Percentiles rank a stretch among this genome's conserved stretches.
Evolutionary conservation across 2,329 filamentous ascomycete species (phyloP).

Genomic region (Microdochium paspali): DNA sequence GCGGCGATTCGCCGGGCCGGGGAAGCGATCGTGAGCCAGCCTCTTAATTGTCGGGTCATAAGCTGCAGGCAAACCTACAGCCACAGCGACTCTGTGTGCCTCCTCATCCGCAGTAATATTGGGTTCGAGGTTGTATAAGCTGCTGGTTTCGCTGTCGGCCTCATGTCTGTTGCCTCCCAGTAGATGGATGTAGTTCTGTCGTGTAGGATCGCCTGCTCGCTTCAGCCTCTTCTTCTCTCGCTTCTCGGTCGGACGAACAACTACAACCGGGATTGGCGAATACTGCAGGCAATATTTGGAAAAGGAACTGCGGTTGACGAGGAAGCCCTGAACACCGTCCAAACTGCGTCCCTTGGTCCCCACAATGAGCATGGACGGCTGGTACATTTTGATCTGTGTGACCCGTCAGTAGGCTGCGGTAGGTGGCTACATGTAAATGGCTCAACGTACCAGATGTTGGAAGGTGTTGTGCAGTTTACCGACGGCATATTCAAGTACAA

Average conservation of each 20-base stretch:
- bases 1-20: neutral
- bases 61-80: conserved; percentile 49
- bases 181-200: conserved; percentile 71
- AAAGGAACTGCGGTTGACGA: conserved; percentile 71
- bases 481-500: conserved; percentile 79
- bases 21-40: conserved; percentile 27
- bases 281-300: conserved; percentile 94
- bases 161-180: conserved; percentile 53
- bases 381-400: conserved; percentile 75
- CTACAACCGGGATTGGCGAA: conserved; percentile 85
- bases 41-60: conserved; percentile 55
- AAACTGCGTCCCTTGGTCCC: conserved; percentile 79
- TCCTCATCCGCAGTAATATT: conserved; percentile 50
- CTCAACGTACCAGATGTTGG: conserved; percentile 65
- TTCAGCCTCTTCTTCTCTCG: conserved; percentile 85
- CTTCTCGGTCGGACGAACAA: conserved; percentile 80
- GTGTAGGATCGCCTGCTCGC: conserved; percentile 64
- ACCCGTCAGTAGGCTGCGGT: conserved; percentile 2
- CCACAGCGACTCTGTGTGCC: conserved; percentile 54
- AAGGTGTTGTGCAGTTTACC: conserved; percentile 88
- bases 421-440: conserved; percentile 1
- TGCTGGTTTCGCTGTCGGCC: conserved; percentile 43
- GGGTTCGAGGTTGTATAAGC: conserved; percentile 44
- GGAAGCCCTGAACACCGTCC: conserved; percentile 75
- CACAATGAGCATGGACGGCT: conserved; percentile 84